Evolutionary conservation across 108 stramenopile species (phyloP).

Genomic region (Skeletonema potamos): DNA sequence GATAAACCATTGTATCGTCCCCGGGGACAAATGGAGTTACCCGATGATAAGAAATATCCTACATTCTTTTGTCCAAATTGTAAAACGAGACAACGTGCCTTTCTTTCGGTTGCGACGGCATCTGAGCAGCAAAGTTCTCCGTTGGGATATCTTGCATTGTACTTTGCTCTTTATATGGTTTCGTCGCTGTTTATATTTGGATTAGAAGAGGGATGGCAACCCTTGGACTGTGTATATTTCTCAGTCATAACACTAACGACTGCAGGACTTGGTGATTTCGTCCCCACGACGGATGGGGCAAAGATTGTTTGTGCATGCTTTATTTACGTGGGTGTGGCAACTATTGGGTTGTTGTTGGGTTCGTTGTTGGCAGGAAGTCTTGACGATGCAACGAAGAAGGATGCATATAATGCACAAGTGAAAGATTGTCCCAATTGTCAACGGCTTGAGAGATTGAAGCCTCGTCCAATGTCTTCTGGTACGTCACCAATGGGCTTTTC

Average conservation of each 20-base stretch:
- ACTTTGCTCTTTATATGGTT: conserved; percentile 74
- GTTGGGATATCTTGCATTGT: conserved; percentile 72
- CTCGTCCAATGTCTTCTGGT: not conserved
- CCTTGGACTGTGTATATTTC: conserved; percentile 89
- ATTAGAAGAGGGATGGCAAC: conserved; percentile 81
- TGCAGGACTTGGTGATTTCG: conserved; percentile 85
- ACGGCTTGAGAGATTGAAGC: conserved; percentile 41
- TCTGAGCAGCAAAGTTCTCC: conserved; percentile 66
- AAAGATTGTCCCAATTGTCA: conserved; percentile 79
- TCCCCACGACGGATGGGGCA: conserved; percentile 72
- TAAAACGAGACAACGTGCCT: conserved; percentile 75
- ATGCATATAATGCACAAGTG: conserved; percentile 57
- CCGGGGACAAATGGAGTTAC: conserved; percentile 16
- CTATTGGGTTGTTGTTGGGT: conserved; percentile 89
- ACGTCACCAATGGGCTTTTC: not conserved
- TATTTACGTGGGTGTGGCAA: conserved; percentile 89
- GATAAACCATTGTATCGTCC: conserved; percentile 33
- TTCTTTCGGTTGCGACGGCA: conserved; percentile 76
- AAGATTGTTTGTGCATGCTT: conserved; percentile 87
- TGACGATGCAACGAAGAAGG: conserved; percentile 67
- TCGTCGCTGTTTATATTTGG: conserved; percentile 85
- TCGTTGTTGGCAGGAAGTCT: conserved; percentile 78
- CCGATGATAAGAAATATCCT: conserved; percentile 48
- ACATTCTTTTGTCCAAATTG: conserved; percentile 82
- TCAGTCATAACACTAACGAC: conserved; percentile 84